Evolutionary conservation across 2,329 filamentous ascomycete genomes (phyloP), one percentile per base, ranked within the genome.

Genomic region (Ambrosiella xylebori): DNA sequence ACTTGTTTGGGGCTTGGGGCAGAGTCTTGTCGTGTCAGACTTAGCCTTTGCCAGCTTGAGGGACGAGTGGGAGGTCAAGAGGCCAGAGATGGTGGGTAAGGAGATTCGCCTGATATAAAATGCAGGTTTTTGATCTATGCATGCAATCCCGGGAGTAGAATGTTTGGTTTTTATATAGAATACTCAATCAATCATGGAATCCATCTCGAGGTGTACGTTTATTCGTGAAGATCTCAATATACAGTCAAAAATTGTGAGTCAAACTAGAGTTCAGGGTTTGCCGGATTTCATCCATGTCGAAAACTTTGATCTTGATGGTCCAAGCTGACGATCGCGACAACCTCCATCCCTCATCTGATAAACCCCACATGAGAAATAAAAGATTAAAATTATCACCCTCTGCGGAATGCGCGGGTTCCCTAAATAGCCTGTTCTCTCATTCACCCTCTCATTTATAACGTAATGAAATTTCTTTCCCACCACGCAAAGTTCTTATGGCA

Each of bases 1-100:
- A 0, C 73, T 98, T n/a, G 93, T 98, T 0, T 98, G 93, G 93
- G 95, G 88, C 67, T 70, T 98, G 27, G 93, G 88, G 0, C 77
- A 95, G 64, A 90, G 89, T 41, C 76, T 98, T 62, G 73, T 98
- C 37, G 79, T 97, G 6, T 88, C 87, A 9, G 93, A 98, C 68
- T 76, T 88, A 57, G 76, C 95, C 1, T 97, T 94, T 71, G 89
- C 93, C 0, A 82, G 90, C 5, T 73, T 98, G 61, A 76, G 93
- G 60, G 93, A 98, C 65, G 93, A 98, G 69, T 89, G 89, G 84
- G 93, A 98, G 69, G 79, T 88, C 4, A 88, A 96, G 66, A 75
- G 91, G 63, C 93, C 93, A 0, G 91, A 95, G 65, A 85, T 93
- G 78, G 83, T 80, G 61, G 93, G 89, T 54, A 91, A 91, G 70